Evolutionary conservation across 2,329 filamentous ascomycete genomes (phyloP), one percentile per base, ranked within the genome.

Genomic region (Arthrobotrys megalospora): DNA sequence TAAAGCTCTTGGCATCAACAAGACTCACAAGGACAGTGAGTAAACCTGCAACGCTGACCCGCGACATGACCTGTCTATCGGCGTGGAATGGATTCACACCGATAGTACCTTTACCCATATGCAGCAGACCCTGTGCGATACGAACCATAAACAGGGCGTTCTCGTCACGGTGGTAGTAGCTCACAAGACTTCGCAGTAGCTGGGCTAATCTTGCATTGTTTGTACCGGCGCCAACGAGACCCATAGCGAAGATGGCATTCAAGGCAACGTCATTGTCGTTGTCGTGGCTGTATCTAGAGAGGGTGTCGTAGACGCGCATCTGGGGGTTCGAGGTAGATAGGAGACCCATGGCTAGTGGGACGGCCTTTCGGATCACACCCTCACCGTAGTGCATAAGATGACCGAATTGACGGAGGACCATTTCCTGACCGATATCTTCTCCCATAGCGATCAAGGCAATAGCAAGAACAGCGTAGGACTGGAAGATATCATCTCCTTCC

Each of bases 371-470:
- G 82, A 99, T 99, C 84, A 99, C 98, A 83, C 94, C 89, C 85
- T 97, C 95, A 80, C 96, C 96, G 83, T 99, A 99, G 86, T 99
- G 96, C 96, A 99, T 99, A 78, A 99, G 88, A 84, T 99, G 96
- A 62, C 94, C 96, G 82, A 99, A 98, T 83, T 97, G 96, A 75
- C 96, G 92, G 47, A 99, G 88, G 10, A 98, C 94, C 96, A 99
- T 99, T 84, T 99, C 96, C 84, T 99, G 96, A 4, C 96, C 96
- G 71, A 99, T 91, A 76, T 99, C 96, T 84, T 99, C 96, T 78
- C 96, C 96, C 96, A 99, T 99, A 14, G 95, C 92, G 73, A 99
- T 96, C 68, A 99, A 87, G 11, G 93, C 95, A 75, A 99, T 91
- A 82, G 96, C 96, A 73, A 99, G 89, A 2, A 99, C 95, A 70